Base-by-base conservation (phyloP, 352 stramenopile species). In the Phytophthora tubulina region DNA sequence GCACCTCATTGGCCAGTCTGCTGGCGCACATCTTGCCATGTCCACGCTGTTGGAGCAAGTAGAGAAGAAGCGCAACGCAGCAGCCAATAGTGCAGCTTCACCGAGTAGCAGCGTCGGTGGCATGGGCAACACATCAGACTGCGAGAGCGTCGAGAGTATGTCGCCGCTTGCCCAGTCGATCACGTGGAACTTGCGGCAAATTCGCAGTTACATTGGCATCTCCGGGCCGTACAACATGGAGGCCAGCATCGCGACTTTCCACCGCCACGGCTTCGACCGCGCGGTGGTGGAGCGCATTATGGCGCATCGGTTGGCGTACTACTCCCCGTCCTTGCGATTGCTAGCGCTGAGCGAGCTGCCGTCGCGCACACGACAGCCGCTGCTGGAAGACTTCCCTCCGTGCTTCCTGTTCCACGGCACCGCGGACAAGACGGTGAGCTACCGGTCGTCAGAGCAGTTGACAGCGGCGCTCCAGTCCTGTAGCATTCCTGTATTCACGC, bases 181-280 rank as follows among this genome's bases (percentile, higher is more conserved):
- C 41, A 82, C 79, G 6, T 97, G 90, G 82, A 77, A 85, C 17
- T 57, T 92, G 15, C 69, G 74, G 21, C 79, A 92, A 54, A 65
- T 97, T 30, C 80, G 84, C 33, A 95, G 86, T 51, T 96, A 92
- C 67, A 91, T 95, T 49, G 90, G 89, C 41, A 93, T 97, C 48
- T 98, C 93, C 0, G 88, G 90, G 0, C 91, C 93, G 42, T 94
- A 96, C 76, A 94, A 97, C 80, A 87, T 97, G 21, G 79, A 90
- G 44, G 79, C 79, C 14, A 92, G 87, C 46, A 77, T 89, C 27
- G 80, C 82, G 27, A 89, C 87, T 39, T 97, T 97, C 80, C 85
- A 92, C 67, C 80, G 78, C 62, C 86, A 94, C 65, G 93, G 93
- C 56, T 89, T 98, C 44, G 88, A 95, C 70, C 77, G 80, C 53